A percentile compares a stretch with the other conserved stretches of the same genome.
Conservation (phyloP, 1,284 basidiomycete genomes). For the Inonotus hispidus region DNA sequence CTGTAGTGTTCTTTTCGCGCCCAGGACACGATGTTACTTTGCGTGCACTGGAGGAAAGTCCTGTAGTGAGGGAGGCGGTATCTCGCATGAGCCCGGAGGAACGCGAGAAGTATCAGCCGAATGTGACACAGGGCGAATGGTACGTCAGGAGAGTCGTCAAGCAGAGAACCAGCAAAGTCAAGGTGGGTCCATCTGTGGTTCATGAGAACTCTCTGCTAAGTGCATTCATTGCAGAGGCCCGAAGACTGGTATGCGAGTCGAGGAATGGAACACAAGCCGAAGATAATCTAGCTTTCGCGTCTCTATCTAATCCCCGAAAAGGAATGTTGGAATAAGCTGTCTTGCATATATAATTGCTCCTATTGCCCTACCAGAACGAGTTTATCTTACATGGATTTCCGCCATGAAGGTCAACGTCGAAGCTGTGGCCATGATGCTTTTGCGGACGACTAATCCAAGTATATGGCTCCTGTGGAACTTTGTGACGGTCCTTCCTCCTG, state of each 20-base stretch:
- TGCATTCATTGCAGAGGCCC: slow-evolving; percentile 25
- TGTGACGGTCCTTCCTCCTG: neutral
- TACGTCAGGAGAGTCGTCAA: slow-evolving; percentile 40
- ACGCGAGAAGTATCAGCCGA: slow-evolving; percentile 30
- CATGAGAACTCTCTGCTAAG: neutral
- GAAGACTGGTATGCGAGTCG: slow-evolving; percentile 33
- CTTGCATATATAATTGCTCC: neutral
- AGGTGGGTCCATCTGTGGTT: slow-evolving; percentile 24
- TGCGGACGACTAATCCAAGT: too few species aligned
- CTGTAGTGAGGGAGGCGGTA: neutral
- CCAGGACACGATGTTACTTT: slow-evolving; percentile 47
- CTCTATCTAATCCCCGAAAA: neutral
- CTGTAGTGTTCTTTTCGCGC: slow-evolving; percentile 57
- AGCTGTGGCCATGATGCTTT: too few species aligned
- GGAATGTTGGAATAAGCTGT: neutral
- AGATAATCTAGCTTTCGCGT: neutral
- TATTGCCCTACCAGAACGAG: neutral
- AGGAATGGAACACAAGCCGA: slow-evolving; percentile 31
- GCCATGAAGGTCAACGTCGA: too few species aligned
- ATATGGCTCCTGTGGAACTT: neutral
- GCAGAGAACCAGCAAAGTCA: slow-evolving; percentile 39
- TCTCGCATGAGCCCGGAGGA: slow-evolving; percentile 5
- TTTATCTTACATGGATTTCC: neutral
- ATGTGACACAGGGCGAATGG: slow-evolving; percentile 45
- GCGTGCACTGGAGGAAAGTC: slow-evolving; percentile 44